Percentiles rank a stretch among this genome's conserved stretches.
These are phyloP conservation scores for Monosporozyma siamensis DNA, from an alignment of 805 yeast genomes.

Conservation along the genomic window DNA sequence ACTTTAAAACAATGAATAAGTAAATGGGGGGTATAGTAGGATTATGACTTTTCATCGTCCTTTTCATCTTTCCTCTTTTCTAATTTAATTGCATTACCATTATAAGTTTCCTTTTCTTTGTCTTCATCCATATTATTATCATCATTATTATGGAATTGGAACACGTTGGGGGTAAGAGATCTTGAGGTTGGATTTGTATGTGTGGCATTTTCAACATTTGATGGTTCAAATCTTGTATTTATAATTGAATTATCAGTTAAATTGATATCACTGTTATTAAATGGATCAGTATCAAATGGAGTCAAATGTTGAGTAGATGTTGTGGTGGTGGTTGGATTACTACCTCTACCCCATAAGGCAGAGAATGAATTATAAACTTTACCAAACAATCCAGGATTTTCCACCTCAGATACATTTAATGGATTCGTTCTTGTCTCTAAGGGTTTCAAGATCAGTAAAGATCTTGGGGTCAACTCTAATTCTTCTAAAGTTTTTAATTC, in stretches of 20 bases:
- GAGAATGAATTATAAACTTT: slow-evolving; percentile 29
- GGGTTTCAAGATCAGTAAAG: slow-evolving; percentile 68
- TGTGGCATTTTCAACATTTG: background rate
- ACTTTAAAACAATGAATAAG: too few species aligned
- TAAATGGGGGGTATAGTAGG: too few species aligned
- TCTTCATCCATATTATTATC: slow-evolving; percentile 20
- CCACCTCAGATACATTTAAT: slow-evolving; percentile 23
- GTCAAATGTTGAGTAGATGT: background rate
- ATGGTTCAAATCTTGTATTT: background rate
- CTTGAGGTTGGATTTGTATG: slow-evolving; percentile 12
- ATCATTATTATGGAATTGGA: slow-evolving; percentile 21
- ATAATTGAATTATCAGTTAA: background rate
- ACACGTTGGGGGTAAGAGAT: slow-evolving; percentile 27
- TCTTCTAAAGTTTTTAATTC: slow-evolving; percentile 46
- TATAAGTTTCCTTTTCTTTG: slow-evolving; percentile 41
- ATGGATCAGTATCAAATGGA: slow-evolving; percentile 10
- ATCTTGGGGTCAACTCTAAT: slow-evolving; percentile 59
- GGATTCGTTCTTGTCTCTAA: slow-evolving; percentile 22
- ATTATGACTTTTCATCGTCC: background rate
- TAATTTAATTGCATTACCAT: slow-evolving; percentile 46
- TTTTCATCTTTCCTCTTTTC: slow-evolving; percentile 38
- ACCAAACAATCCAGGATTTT: slow-evolving; percentile 26
- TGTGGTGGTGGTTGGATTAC: background rate
- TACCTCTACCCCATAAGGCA: slow-evolving; percentile 27
- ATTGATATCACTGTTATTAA: background rate